Base-by-base conservation (phyloP, 139 green algal genomes). In the Coelastrella sp. region DNA sequence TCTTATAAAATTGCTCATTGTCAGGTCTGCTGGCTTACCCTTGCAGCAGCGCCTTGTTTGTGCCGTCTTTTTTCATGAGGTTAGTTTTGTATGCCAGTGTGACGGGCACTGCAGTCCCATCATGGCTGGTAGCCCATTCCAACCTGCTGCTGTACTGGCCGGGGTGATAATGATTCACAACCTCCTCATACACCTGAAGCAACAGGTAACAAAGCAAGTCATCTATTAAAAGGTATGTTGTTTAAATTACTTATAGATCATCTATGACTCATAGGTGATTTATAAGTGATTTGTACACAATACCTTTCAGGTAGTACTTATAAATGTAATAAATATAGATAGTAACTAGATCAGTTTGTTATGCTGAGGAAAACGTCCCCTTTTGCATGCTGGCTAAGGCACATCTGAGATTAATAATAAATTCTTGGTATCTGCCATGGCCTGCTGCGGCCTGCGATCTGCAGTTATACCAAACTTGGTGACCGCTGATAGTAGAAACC, bases 1-100 rank as follows among this genome's bases (percentile, higher is more conserved):
- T 19, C 66, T 20, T 1, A 80, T 14, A 80, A 3, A 27, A 22
- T 5, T 25, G 0, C 12, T 15, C 61, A 70, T 70, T 4, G 56
- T 6, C 49, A 35, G 78, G 8, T 58, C 7, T 8, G 20, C 59
- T 49, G n/a, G 59, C 86, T 66, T 76, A 90, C 86, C 60, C 86
- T 14, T 85, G 59, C 60, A 90, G 86, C n/a, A 90, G 56, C 4
- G 86, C 86, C 25, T 57, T 61, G 74, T 90, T 85, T 24, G 4
- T 61, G 75, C 86, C 75, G 58, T 90, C 59, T 4, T 24, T 20
- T 35, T 49, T 17, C 60, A 90, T 56, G 59, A 79, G 74, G 17
- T 90, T 59, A 11, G 9, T 73, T n/a, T 61, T 73, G 59, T 63
- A 90, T 4, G 86, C 86, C 6, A 90, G 14, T 7, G 86, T 90